Conservation (phyloP, 805 yeast species). For the Teunomyces lycoperdinae region DNA sequence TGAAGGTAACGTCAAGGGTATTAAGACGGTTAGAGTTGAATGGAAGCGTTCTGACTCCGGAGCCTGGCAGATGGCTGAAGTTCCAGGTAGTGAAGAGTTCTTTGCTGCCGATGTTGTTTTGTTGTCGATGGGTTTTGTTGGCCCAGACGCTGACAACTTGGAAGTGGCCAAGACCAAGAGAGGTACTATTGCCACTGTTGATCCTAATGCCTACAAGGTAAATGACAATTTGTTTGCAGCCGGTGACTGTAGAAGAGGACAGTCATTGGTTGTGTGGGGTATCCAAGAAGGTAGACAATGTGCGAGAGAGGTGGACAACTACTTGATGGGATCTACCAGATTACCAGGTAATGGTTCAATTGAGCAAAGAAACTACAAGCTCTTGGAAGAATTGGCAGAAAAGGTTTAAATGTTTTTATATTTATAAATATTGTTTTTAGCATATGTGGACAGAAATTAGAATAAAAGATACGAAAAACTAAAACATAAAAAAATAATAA, state of each 20-base stretch:
- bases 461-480: background rate
- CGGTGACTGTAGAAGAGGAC: slow-evolving; percentile 99
- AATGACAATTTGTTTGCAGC: slow-evolving; percentile 82
- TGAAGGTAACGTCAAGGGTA: slow-evolving; percentile 91
- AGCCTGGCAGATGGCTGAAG: slow-evolving; percentile 98
- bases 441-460: background rate
- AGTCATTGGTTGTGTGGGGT: slow-evolving; percentile 98
- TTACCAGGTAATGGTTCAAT: slow-evolving; percentile 95
- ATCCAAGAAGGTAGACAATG: slow-evolving; percentile 99
- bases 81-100: slow-evolving; percentile 90
- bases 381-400: slow-evolving; percentile 74
- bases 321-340: slow-evolving; percentile 71
- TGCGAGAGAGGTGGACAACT: slow-evolving; percentile 88
- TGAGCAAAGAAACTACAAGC: slow-evolving; percentile 75
- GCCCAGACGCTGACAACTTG: slow-evolving; percentile 85
- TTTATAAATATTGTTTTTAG: background rate
- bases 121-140: slow-evolving; percentile 95
- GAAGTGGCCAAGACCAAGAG: slow-evolving; percentile 68
- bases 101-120: slow-evolving; percentile 94
- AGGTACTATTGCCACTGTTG: slow-evolving; percentile 74
- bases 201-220: slow-evolving; percentile 65
- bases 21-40: slow-evolving; percentile 94
- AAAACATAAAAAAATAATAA: background rate
- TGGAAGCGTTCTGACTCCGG: slow-evolving; percentile 96
- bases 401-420: slow-evolving; percentile 34